Conservation (phyloP, 306 rosid species). For the Begonia loranthoides region DNA sequence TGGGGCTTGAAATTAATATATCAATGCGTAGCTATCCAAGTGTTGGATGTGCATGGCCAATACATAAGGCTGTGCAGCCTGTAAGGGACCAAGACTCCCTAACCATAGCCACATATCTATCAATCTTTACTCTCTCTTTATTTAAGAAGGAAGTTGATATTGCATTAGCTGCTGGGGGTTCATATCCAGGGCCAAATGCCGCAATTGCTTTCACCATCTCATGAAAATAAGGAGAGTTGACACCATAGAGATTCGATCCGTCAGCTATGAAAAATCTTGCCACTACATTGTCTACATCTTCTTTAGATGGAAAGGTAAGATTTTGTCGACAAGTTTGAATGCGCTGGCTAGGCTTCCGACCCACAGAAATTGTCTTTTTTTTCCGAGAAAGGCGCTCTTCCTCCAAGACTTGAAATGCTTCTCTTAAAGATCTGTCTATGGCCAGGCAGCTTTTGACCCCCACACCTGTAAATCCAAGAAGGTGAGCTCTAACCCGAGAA, state of each 20-base stretch:
- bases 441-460: conserved; percentile 46
- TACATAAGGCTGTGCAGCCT: conserved; percentile 37
- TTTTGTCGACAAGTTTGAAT: conserved; percentile 18
- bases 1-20: conserved; percentile 37
- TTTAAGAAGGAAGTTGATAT: conserved; percentile 24
- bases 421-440: conserved; percentile 30
- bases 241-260: conserved; percentile 22
- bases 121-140: conserved; percentile 42
- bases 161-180: conserved; percentile 28
- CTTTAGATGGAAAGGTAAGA: conserved; percentile 25
- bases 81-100: conserved; percentile 46
- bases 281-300: conserved; percentile 34
- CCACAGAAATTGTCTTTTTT: conserved; percentile 23
- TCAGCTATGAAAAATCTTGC: conserved; percentile 40
- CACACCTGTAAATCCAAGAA: conserved; percentile 48
- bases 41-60: conserved; percentile 18
- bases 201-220: conserved; percentile 39
- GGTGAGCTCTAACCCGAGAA: conserved; percentile 55
- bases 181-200: conserved; percentile 39
- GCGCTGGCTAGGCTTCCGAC: conserved; percentile 29
- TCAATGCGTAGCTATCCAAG: conserved; percentile 24
- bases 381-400: conserved; percentile 30
- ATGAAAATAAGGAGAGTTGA: conserved; percentile 34
- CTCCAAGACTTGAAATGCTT: conserved; percentile 36
- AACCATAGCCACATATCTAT: conserved; percentile 27